phyloP scores from a whole-genome alignment of 1,139 yeast genomes.

The Torulaspora pretoriensis region DNA sequence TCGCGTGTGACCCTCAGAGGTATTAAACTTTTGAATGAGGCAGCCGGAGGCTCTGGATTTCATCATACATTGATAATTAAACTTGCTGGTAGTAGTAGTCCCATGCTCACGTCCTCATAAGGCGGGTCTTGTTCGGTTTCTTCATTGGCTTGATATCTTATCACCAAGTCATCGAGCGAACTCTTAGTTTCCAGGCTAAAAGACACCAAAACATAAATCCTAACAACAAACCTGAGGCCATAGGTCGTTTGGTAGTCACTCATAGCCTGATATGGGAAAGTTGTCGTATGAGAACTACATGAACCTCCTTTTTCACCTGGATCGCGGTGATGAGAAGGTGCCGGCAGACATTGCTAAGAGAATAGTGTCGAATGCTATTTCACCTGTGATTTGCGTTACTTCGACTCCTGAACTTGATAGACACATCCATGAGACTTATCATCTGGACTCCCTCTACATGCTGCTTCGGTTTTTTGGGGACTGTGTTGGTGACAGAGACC shows the following conservation, averaged over 20 bases:
- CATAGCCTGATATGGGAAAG: constrained; percentile 7
- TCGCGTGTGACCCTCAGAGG: no score
- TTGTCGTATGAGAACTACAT: constrained; percentile 35
- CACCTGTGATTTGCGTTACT: constrained; percentile 36
- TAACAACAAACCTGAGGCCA: not conserved
- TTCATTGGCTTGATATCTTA: no score
- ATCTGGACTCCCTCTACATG: constrained; percentile 32
- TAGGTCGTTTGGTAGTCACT: not conserved
- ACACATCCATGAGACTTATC: constrained; percentile 29
- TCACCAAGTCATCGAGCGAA: constrained; percentile 1
- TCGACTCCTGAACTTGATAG: constrained; percentile 30
- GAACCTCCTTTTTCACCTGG: constrained; percentile 32
- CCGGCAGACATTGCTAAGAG: constrained; percentile 35
- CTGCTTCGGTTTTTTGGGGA: constrained; percentile 35
- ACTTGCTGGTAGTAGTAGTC: no score
- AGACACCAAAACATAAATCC: not conserved
- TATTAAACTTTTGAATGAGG: no score
- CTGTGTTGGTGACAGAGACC: constrained; percentile 37
- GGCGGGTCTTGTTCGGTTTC: not conserved
- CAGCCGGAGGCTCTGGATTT: no score
- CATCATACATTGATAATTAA: no score
- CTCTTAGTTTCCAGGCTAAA: not conserved
- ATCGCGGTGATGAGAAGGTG: constrained; percentile 26
- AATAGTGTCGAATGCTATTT: constrained; percentile 33
- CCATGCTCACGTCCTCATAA: no score